phyloP scores from a whole-genome alignment of 768 basidiomycete genomes.

The Collybia sordida region DNA sequence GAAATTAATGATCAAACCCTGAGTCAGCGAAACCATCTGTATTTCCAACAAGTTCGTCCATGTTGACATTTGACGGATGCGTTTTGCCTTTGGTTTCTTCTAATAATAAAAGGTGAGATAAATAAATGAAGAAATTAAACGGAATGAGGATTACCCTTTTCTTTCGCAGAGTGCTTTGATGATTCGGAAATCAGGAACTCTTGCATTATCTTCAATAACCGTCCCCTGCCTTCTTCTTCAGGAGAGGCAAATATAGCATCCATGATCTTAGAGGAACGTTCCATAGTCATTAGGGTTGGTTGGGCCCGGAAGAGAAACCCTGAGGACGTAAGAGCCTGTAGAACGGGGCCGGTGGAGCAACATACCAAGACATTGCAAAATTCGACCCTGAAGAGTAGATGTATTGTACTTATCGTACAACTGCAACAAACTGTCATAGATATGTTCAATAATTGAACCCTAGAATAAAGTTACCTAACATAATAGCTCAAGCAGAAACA shows the following conservation, averaged over 20 bases:
- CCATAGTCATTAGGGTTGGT: conserved; percentile 86
- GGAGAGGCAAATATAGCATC: conserved; percentile 79
- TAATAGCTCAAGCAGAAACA: neutral
- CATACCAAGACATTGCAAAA: conserved; percentile 85
- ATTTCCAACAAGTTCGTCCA: conserved; percentile 94
- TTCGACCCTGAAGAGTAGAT: conserved; percentile 59
- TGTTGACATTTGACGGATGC: conserved; percentile 64
- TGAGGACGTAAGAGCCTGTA: conserved; percentile 23
- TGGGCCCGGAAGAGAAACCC: conserved; percentile 93
- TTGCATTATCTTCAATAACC: conserved; percentile 84
- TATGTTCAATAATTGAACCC: conserved; percentile 79
- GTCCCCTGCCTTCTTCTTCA: conserved; percentile 70
- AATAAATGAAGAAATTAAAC: neutral
- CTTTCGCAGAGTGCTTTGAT: conserved; percentile 68
- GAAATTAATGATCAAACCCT: conserved; percentile 55
- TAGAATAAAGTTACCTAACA: conserved; percentile 22
- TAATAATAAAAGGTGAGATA: conserved; percentile 15
- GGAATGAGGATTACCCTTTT: conserved; percentile 50
- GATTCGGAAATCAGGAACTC: conserved; percentile 88
- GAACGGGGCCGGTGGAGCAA: neutral
- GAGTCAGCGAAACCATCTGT: conserved; percentile 96
- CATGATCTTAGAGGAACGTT: conserved; percentile 81
- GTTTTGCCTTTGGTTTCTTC: conserved; percentile 42
- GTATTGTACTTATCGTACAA: conserved; percentile 71
- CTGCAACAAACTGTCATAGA: conserved; percentile 70